Evolutionary conservation across 805 yeast species (phyloP).

Genomic region (Nakazawaea sp.): DNA sequence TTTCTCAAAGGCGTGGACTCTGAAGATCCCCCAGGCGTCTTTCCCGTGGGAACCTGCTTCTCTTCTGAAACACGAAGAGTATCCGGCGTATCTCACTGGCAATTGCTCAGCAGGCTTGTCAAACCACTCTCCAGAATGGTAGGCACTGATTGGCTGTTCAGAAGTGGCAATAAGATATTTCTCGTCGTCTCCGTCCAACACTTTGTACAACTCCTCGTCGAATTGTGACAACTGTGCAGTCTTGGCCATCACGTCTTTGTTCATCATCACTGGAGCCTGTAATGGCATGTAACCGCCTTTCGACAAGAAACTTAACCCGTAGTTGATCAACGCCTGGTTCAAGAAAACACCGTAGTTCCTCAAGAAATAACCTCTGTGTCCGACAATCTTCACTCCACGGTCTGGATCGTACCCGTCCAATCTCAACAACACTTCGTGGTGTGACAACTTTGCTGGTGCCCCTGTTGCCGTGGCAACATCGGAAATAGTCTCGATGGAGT

Average conservation of each 20-base stretch:
- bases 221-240: constrained; percentile 97
- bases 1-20: constrained; percentile 98
- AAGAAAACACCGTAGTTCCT: constrained; percentile 94
- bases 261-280: constrained; percentile 99
- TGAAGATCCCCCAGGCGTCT: constrained; percentile 99
- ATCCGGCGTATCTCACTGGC: constrained; percentile 96
- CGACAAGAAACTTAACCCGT: constrained; percentile 82
- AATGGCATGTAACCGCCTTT: constrained; percentile 77
- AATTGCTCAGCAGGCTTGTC: constrained; percentile 95
- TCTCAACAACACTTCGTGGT: constrained; percentile 90
- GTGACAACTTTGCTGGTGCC: constrained; percentile 73
- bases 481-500: constrained; percentile 41
- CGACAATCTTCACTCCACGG: constrained; percentile 95
- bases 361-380: constrained; percentile 97
- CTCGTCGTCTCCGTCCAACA: constrained; percentile 94
- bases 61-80: constrained; percentile 97
- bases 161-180: constrained; percentile 97
- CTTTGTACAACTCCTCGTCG: constrained; percentile 97
- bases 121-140: constrained; percentile 97
- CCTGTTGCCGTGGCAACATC: constrained; percentile 73
- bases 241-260: constrained; percentile 98
- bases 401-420: constrained; percentile 98
- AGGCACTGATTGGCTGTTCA: constrained; percentile 98
- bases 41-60: constrained; percentile 99
- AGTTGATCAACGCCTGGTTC: constrained; percentile 96